phyloP scores from a whole-genome alignment of 73 alveolate species.

The Loxodes magnus region DNA sequence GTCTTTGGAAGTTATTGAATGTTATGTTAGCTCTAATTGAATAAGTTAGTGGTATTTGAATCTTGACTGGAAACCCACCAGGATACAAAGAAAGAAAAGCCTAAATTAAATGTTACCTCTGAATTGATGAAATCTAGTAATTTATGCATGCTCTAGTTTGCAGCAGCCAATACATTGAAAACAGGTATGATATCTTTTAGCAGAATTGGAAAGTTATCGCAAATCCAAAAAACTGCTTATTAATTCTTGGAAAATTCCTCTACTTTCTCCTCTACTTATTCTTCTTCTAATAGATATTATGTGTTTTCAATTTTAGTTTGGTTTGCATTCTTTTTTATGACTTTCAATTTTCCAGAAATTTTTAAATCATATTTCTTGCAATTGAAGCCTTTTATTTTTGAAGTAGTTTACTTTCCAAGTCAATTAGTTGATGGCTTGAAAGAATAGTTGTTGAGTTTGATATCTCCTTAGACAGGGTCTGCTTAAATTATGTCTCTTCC shows the following conservation, averaged over 20 bases:
- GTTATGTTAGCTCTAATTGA: not conserved
- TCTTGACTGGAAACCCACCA: constrained; percentile 12
- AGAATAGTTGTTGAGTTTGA: not conserved
- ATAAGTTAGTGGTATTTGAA: constrained; percentile 3
- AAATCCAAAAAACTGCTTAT: constrained; percentile 6
- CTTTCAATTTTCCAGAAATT: not conserved
- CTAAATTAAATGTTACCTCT: no score
- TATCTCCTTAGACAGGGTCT: constrained; percentile 15
- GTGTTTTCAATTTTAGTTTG: not conserved
- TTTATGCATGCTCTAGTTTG: constrained; percentile 2
- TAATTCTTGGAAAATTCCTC: not conserved
- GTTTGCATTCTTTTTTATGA: not conserved
- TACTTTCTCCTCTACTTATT: no score
- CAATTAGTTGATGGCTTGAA: not conserved
- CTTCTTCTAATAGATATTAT: not conserved
- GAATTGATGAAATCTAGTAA: no score
- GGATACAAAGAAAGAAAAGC: no score
- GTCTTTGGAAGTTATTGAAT: not conserved
- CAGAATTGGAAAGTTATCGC: not conserved
- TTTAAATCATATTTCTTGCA: not conserved
- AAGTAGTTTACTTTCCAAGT: not conserved
- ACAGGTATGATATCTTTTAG: not conserved
- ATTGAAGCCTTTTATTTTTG: not conserved
- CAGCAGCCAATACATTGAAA: not conserved
- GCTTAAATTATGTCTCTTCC: constrained; percentile 1